Evolutionary conservation across 2,329 filamentous ascomycete genomes (phyloP).

Genomic region (Sporothrix protearum): DNA sequence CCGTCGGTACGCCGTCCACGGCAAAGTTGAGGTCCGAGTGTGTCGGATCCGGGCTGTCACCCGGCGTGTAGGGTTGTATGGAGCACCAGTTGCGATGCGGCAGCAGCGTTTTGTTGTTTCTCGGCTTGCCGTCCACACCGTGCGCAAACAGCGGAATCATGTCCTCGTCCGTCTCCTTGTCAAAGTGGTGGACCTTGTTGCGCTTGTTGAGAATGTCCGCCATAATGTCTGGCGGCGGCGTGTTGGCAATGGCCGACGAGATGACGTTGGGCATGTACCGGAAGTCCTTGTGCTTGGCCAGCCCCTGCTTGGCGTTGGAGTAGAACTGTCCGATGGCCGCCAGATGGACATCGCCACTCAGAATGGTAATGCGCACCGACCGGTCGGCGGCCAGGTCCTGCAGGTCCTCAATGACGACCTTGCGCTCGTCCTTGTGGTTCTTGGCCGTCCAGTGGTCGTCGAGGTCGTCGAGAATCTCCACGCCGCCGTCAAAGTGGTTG

Average conservation of each 20-base stretch:
- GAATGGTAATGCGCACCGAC: conserved; percentile 83
- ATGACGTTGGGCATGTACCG: conserved; percentile 96
- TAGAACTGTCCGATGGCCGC: conserved; percentile 93
- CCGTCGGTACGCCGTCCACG: conserved; percentile 39
- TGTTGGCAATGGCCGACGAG: conserved; percentile 90
- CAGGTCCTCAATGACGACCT: conserved; percentile 80
- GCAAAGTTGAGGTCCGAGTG: conserved; percentile 46
- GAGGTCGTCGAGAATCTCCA: conserved; percentile 85
- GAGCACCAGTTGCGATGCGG: conserved; percentile 95
- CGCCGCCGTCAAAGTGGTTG: conserved; percentile 86
- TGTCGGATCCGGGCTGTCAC: conserved; percentile 67
- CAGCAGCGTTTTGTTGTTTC: conserved; percentile 87
- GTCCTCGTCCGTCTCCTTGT: conserved; percentile 79
- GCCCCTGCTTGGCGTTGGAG: conserved; percentile 73
- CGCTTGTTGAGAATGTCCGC: conserved; percentile 90
- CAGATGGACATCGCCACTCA: conserved; percentile 91
- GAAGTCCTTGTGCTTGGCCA: conserved; percentile 86
- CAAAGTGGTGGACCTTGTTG: conserved; percentile 74
- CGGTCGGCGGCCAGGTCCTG: conserved; percentile 92
- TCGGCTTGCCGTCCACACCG: conserved; percentile 81
- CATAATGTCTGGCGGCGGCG: conserved; percentile 80
- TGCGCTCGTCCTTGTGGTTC: conserved; percentile 86
- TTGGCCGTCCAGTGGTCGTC: conserved; percentile 98
- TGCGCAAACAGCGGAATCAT: conserved; percentile 92
- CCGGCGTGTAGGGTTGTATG: conserved; percentile 79